phyloP scores from a whole-genome alignment of 257 asterid genomes.

The Capsicum baccatum region DNA sequence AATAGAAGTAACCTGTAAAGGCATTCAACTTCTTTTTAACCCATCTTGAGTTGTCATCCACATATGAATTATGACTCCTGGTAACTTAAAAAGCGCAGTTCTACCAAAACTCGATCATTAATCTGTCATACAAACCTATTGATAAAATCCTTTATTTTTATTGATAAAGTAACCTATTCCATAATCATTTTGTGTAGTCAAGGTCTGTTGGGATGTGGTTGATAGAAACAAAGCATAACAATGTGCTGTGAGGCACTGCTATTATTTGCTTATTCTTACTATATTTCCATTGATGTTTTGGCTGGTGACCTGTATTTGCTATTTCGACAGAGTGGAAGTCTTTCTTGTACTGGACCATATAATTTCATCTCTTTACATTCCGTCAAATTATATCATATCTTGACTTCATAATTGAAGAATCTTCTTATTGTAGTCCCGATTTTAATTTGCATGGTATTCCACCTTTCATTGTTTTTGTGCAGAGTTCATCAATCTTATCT shows the following conservation, averaged over 20 bases:
- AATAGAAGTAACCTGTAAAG: neutral
- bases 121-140: neutral
- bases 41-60: neutral
- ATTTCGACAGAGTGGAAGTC: neutral
- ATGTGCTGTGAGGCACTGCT: neutral
- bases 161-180: neutral
- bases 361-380: slow-evolving; percentile 3
- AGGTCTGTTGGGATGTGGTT: neutral
- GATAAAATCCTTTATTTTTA: neutral
- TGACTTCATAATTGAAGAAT: neutral
- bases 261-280: neutral
- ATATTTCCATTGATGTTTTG: neutral
- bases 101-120: neutral
- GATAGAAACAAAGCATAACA: neutral
- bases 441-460: slow-evolving; percentile 1
- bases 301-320: neutral
- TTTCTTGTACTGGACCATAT: neutral
- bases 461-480: slow-evolving; percentile 34
- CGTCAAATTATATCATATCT: neutral
- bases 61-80: neutral
- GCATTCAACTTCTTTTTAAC: slow-evolving; percentile 11
- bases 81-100: neutral
- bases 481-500: slow-evolving; percentile 89
- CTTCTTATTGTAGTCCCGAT: neutral
- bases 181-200: neutral